Evolutionary conservation across 148 eudicot genomes (phyloP), one percentile per base, ranked within the genome.

Genomic region (Selenicereus undatus): DNA sequence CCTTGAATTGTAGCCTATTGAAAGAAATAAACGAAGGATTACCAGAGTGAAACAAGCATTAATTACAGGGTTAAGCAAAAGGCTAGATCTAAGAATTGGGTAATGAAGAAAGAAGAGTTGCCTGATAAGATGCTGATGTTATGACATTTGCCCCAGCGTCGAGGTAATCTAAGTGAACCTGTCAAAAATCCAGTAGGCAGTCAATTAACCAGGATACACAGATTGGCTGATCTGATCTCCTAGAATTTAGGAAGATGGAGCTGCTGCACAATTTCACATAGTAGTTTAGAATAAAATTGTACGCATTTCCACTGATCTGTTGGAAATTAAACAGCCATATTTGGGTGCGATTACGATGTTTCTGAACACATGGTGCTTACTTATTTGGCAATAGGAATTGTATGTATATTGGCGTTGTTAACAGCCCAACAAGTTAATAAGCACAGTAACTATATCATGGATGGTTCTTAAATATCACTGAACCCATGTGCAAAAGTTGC

Each of bases 111-210:
- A 64, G 48, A 17, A 8, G 48, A 24, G 73, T 78, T 71, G 87
- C 93, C 93, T 90, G 93, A 83, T 90, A 90, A 64, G 93, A 90
- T 81, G 93, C 85, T 58, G 93, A 84, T 80, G 86, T 82, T 27
- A 90, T 89, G 56, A 90, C 82, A 76, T 84, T 89, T 43, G 93
- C 91, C 20, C 93, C 93, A 56, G 93, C 93, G 77, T 90, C 90
- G 76, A 90, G 90, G 84, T 90, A 90, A 81, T 90, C 93, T 26
- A 91, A 83, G 85, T 91, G 92, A 48, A 91, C 94, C 94, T 90
- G 82, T 24, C 58, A 77, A 72, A 30, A 51, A 27, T 66, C 16
- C 22, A 66, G 16, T 27, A 14, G 12, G 26, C 16, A 66, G 18
- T 27, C 30, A 11, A 26, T 26, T 66, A 26, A 27, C 16, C 22